Evolutionary conservation across 129 eudicot genomes (phyloP), one percentile per base, ranked within the genome.

Genomic region (Mikania micrantha): DNA sequence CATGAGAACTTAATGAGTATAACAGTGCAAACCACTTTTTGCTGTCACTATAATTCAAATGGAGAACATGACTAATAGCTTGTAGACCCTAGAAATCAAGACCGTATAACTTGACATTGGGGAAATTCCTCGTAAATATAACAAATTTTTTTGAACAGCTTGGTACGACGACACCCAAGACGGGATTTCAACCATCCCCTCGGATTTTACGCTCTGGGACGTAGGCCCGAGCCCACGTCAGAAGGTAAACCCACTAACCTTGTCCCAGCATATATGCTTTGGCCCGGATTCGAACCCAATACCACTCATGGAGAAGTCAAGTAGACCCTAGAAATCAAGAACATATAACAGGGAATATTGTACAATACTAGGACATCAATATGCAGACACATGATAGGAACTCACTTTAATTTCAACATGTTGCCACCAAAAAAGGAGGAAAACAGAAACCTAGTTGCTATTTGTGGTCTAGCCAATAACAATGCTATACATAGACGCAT

Each of bases 361-460:
- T 39, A 58, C 40, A n/a, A 22, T 24, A 38, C 22, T n/a, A 58
- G 34, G 22, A 58, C 34, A 41, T 17, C 4, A 9, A 59, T 40
- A 42, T 16, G 20, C 45, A 41, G 19, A 41, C 28, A 56, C 32
- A 57, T 17, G 35, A 34, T 34, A 70, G 44, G 65, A 41, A 40
- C 22, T 17, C 17, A 13, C 34, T 31, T 28, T 5, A 45, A 16
- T 58, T 6, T 29, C 67, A 25, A 70, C 28, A 56, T 42, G 9
- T 13, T 11, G 11, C 48, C 48, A 48, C 29, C 12, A 7, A 48
- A 49, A 38, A 38, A 21, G 20, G 22, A 4, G 61, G 9, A 27
- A 32, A 7, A 48, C 29, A 20, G 12, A 32, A 49, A 67, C 61
- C 60, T 67, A 49, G 60, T 67, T 31, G 72, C 42, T 45, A 38